Evolutionary conservation across 495 filamentous ascomycete genomes (phyloP), one percentile per base, ranked within the genome.

Genomic region (Ramalina intermedia): DNA sequence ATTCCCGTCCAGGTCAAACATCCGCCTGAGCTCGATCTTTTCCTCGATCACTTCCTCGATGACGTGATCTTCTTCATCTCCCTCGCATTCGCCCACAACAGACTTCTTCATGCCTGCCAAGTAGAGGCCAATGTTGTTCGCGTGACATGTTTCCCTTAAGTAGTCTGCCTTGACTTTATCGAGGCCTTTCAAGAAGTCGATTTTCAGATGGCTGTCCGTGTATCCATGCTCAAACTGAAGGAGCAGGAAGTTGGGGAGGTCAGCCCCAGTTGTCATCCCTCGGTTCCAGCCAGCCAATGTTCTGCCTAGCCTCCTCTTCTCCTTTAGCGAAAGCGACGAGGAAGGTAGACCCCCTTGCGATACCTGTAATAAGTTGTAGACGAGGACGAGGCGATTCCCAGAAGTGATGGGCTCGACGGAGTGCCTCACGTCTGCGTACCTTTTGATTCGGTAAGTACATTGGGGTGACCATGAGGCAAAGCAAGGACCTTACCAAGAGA

Each of bases 391-490:
- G 7, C 73, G 70, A 51, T 67, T 66, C 6, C 75, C 75, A 11
- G 65, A 66, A 7, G 47, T 65, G 11, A 80, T 69, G 3, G 69
- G 68, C 33, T 65, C 59, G 27, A 78, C 65, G 51, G 74, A 70
- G 51, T 80, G 75, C 4, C 56, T 59, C 13, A 79, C 73, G 54
- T 79, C 72, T 9, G 72, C 65, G 58, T 71, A 75, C 73, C 73
- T 33, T 33, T 33, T 13, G 29, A 9, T 13, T 33, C 29, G 12
- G 29, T 33, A 13, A 33, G 29, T 33, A 33, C 8, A 33, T 9
- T 33, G 12, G 29, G 12, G 12, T 11, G 29, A 33, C 29, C 7
- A 11, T 33, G 12, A 33, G 12, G 29, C 12, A 24, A 24, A 11
- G 29, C 12, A 33, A 13, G 29, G 7, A 2, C 12, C 5, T 33